Evolutionary conservation across 2,329 filamentous ascomycete species (phyloP).

Genomic region (Didymella arachidicola): DNA sequence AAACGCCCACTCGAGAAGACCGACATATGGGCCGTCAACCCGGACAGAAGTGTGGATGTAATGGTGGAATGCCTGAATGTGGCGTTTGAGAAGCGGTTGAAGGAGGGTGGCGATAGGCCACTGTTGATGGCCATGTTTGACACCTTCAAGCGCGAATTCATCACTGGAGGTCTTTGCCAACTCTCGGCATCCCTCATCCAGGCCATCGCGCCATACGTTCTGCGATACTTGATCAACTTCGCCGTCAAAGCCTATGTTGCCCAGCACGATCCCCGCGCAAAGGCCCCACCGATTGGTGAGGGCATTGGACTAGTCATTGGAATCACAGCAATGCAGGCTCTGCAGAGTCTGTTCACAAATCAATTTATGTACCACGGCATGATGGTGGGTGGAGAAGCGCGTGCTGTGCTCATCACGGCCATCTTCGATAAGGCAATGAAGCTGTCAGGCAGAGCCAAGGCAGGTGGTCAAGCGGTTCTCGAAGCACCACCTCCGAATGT

Average conservation of each 20-base stretch:
- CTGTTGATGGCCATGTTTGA: constrained; percentile 85
- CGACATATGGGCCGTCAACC: constrained; percentile 91
- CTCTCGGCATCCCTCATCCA: constrained; percentile 74
- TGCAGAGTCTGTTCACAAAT: constrained; percentile 81
- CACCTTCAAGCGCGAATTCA: constrained; percentile 84
- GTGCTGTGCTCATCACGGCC: constrained; percentile 81
- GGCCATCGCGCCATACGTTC: constrained; percentile 82
- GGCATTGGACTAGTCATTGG: constrained; percentile 86
- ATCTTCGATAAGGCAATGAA: constrained; percentile 95
- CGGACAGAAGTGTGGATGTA: constrained; percentile 73
- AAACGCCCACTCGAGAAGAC: constrained; percentile 80
- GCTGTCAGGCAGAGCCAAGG: constrained; percentile 85
- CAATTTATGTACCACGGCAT: constrained; percentile 95
- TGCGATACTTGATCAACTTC: constrained; percentile 87
- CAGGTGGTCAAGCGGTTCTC: constrained; percentile 69
- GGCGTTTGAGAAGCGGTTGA: constrained; percentile 73
- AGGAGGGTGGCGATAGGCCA: constrained; percentile 74
- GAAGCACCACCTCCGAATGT: constrained; percentile 54
- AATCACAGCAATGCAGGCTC: constrained; percentile 83
- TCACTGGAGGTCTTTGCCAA: constrained; percentile 80
- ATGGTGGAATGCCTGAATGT: constrained; percentile 71
- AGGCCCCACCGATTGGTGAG: constrained; percentile 72
- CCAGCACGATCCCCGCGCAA: constrained; percentile 53
- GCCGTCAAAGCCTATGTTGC: constrained; percentile 80
- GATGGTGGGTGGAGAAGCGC: constrained; percentile 84